Conservation (phyloP, 2,329 filamentous ascomycete genomes). For the Colletotrichum lindemuthianum region DNA sequence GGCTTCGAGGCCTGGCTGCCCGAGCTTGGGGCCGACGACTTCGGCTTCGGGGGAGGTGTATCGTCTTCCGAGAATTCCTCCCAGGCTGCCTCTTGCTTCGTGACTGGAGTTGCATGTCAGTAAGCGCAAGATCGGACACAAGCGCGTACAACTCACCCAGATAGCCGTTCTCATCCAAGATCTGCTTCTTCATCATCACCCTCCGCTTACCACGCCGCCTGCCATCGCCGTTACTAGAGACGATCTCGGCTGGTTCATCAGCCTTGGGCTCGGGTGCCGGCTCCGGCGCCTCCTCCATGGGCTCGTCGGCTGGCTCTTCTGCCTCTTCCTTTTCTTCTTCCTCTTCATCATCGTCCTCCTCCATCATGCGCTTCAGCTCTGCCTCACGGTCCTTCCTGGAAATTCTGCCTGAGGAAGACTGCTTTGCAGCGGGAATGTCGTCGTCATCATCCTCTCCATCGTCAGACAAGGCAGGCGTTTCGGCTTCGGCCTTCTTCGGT, state of each 20-base stretch:
- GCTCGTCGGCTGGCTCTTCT: slow-evolving; percentile 50
- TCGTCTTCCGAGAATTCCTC: slow-evolving; percentile 96
- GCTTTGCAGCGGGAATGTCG: slow-evolving; percentile 55
- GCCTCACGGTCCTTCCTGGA: slow-evolving; percentile 72
- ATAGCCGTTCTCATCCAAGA: slow-evolving; percentile 90
- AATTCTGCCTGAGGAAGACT: slow-evolving; percentile 47
- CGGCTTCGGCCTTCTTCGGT: slow-evolving; percentile 15
- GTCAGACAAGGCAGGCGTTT: slow-evolving; percentile 57
- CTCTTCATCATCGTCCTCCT: slow-evolving; percentile 70
- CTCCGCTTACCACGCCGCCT: slow-evolving; percentile 80
- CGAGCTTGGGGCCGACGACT: slow-evolving; percentile 56
- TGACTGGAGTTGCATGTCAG: slow-evolving; percentile 66
- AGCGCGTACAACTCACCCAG: slow-evolving; percentile 68
- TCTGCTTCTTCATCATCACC: slow-evolving; percentile 87
- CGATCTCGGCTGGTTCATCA: slow-evolving; percentile 58
- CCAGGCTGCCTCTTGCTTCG: slow-evolving; percentile 85
- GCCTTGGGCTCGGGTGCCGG: slow-evolving; percentile 50
- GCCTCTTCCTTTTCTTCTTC: slow-evolving; percentile 65
- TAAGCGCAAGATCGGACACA: neutral
- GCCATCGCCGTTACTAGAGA: slow-evolving; percentile 65
- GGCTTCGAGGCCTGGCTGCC: slow-evolving; percentile 57
- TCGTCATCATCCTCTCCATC: slow-evolving; percentile 64
- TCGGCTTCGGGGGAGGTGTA: slow-evolving; percentile 66
- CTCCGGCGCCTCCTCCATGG: slow-evolving; percentile 52
- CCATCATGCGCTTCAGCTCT: slow-evolving; percentile 79